Evolutionary conservation across 2,329 filamentous ascomycete genomes (phyloP), one percentile per base, ranked within the genome.

Genomic region (Fusarium sublunatum): DNA sequence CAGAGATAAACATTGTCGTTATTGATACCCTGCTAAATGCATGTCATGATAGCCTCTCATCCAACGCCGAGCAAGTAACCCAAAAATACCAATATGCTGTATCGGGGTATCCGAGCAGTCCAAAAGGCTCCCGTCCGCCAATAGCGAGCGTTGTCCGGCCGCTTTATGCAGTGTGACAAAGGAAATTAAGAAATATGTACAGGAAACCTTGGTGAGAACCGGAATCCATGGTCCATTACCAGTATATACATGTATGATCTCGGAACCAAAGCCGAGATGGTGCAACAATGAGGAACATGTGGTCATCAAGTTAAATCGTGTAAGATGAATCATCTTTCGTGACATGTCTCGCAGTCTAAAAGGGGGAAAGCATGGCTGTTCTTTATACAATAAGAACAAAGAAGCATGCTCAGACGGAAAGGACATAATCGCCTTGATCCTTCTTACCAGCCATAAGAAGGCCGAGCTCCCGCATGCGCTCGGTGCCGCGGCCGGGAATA

Each of bases 381-480:
- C 35, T 63, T 46, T 32, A 32, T 50, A 44, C 47, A 53, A 28
- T 11, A 43, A 34, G 47, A n/a, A 40, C 22, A 42, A 51, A 43
- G 35, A 53, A 46, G 53, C 19, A 36, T 55, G 58, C 63, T 79
- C 79, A 92, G 71, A 92, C 81, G 60, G 91, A 93, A 71, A 93
- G 82, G 73, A 93, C 90, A 75, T 92, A 91, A 72, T 91, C 91
- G 74, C 88, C 88, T 70, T 85, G 86, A 71, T 88, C 91, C 51
- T 82, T 81, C 78, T 91, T 93, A 73, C 92, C 92, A 57, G 92
- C 92, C 83, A 95, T 91, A 73, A 94, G 87, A 53, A 98, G 83
- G 50, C 94, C 95, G 57, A 99, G 85, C 77, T 80, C 79, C 66
- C 75, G 77, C 95, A 99, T 99, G 65, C 93, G 88, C 80, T 97